These are phyloP conservation scores for Cryptococcus jaspeensis DNA, from an alignment of 1,284 basidiomycete genomes.

Conservation along the genomic window DNA sequence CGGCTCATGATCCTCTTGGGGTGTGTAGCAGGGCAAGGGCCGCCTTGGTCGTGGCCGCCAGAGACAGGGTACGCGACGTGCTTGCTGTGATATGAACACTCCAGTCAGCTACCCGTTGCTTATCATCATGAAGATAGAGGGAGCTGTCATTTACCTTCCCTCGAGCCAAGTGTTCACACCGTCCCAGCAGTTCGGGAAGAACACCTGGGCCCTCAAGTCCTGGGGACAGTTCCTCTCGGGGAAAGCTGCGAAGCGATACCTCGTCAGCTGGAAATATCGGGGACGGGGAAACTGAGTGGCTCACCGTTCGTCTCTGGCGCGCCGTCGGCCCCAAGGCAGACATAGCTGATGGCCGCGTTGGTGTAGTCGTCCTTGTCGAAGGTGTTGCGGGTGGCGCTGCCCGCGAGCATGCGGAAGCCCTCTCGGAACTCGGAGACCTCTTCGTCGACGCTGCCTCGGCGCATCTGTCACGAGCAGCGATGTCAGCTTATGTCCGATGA, in stretches of 20 bases:
- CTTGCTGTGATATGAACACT: constrained; percentile 2
- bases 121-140: too few relatives aligned
- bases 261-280: not conserved
- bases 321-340: constrained; percentile 18
- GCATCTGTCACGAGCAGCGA: not conserved
- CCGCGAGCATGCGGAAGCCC: constrained; percentile 32
- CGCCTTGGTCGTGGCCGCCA: constrained; percentile 20
- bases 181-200: constrained; percentile 36
- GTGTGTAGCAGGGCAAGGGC: constrained; percentile 26
- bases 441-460: constrained; percentile 8
- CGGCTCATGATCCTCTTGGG: constrained; percentile 17
- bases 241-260: constrained; percentile 15
- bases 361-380: constrained; percentile 14
- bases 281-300: not conserved
- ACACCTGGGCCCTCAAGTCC: constrained; percentile 27
- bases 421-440: constrained; percentile 26
- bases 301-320: constrained; percentile 13
- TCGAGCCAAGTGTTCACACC: constrained; percentile 29
- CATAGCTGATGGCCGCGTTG: constrained; percentile 21
- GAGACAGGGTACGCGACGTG: constrained; percentile 24
- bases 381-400: constrained; percentile 17
- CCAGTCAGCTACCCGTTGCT: not conserved
- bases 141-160: too few relatives aligned
- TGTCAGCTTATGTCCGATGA: not conserved
- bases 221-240: constrained; percentile 23